Conservation (phyloP, 441 rosid species). For the Erodium trifolium region DNA sequence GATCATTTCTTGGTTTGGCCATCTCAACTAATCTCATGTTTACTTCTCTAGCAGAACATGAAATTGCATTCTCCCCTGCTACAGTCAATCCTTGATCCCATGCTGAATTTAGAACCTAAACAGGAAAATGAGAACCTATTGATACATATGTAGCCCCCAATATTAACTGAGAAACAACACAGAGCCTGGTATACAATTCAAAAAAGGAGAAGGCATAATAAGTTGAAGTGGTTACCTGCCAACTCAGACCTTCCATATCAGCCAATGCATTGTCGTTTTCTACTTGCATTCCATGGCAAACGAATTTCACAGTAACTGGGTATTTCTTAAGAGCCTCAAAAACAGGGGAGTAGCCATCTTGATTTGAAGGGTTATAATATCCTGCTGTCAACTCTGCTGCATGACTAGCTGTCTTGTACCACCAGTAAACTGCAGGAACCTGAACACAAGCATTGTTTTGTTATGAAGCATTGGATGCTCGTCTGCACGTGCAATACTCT, state of each 20-base stretch:
- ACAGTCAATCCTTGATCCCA: conserved; percentile 53
- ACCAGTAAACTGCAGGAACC: conserved; percentile 71
- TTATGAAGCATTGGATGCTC: neutral
- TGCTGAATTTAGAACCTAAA: conserved; percentile 56
- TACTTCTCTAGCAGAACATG: conserved; percentile 56
- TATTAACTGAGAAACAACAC: neutral
- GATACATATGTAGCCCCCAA: neutral
- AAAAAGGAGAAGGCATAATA: conserved; percentile 4
- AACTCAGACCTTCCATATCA: conserved; percentile 63
- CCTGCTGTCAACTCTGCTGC: conserved; percentile 70
- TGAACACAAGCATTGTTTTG: conserved; percentile 25
- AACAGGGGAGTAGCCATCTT: conserved; percentile 54
- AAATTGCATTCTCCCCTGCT: conserved; percentile 53
- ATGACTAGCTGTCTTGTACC: conserved; percentile 62
- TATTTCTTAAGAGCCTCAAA: conserved; percentile 58
- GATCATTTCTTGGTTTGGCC: conserved; percentile 67
- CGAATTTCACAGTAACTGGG: conserved; percentile 44
- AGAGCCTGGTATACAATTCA: neutral
- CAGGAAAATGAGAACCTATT: conserved; percentile 15
- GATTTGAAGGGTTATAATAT: conserved; percentile 58
- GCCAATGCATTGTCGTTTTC: conserved; percentile 45
- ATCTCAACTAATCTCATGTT: conserved; percentile 53
- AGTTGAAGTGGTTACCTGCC: conserved; percentile 45
- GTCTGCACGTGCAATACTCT: neutral
- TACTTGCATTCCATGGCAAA: conserved; percentile 41